Base-by-base conservation (phyloP, 139 green algal genomes). In the Chlorella sp. region DNA sequence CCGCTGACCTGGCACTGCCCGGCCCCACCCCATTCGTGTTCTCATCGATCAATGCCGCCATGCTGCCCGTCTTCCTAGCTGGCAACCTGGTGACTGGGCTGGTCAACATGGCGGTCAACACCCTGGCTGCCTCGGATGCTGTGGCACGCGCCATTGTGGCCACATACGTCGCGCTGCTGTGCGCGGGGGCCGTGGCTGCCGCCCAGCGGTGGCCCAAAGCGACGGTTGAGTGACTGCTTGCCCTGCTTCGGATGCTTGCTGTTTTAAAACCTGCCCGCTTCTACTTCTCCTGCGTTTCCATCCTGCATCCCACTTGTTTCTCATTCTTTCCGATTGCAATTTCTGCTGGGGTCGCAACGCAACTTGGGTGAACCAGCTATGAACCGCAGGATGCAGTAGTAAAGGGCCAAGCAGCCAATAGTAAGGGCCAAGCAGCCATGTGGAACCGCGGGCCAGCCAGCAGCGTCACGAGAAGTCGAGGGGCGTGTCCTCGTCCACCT, bases 81-180 rank as follows among this genome's bases (percentile, higher is more conserved):
- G 95, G 93, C 34, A 98, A 98, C 82, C 36, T 98, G 67, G 40
- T 95, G 54, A 98, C 95, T 7, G 94, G 94, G 4, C 36, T 54
- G 3, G 84, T 94, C 20, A 95, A 95, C 76, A 36, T 91, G 74
- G 36, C 65, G 22, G 58, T 93, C 19, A 73, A 97, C 85, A 96
- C 94, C 1, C 84, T 97, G 70, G 56, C 72, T 6, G 83, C 87
- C 26, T 77, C 84, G 28, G 65, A 88, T 80, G 78, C 64, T 24
- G 41, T 30, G 0, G 87, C 89, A 9, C 51, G 74, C 24, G 69
- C 28, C 36, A 87, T 93, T 36, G 56, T 92, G 3, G 80, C 68
- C 14, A 62, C 62, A 41, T 90, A 90, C 38, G 43, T 43, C 3
- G 76, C 56, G 17, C 0, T 58, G 56, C 76, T 82, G 3, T 58